Conservation (phyloP, 371 early-diverging fungal genomes). For the Nematocida displodere region DNA sequence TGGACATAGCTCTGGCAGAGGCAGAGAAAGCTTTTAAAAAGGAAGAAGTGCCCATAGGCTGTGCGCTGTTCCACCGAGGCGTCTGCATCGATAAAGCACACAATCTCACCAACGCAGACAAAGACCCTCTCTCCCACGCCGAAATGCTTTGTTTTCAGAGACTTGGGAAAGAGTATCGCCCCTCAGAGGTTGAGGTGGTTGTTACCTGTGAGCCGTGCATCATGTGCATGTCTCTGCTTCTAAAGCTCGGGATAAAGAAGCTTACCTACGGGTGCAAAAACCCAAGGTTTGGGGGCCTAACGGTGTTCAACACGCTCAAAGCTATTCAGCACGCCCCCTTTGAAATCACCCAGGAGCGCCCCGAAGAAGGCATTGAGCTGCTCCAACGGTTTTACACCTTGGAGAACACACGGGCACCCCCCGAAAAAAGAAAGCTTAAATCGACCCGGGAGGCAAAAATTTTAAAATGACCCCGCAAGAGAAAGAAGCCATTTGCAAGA, state of each 20-base stretch:
- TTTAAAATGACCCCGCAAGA: constrained; percentile 13
- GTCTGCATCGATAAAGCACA: constrained; percentile 77
- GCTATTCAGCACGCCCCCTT: background rate
- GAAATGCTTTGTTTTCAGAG: constrained; percentile 66
- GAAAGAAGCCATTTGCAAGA: constrained; percentile 47
- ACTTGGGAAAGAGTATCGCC: constrained; percentile 82
- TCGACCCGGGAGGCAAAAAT: background rate
- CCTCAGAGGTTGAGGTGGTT: constrained; percentile 68
- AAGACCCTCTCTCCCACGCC: constrained; percentile 56
- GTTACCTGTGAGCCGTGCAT: constrained; percentile 97
- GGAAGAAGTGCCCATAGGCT: constrained; percentile 94
- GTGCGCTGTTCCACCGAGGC: constrained; percentile 78
- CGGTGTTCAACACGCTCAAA: background rate
- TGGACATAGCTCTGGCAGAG: constrained; percentile 61
- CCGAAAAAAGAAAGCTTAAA: constrained; percentile 46
- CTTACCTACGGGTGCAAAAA: constrained; percentile 61
- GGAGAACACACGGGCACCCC: constrained; percentile 32
- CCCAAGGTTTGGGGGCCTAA: constrained; percentile 62
- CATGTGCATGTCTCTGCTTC: constrained; percentile 86
- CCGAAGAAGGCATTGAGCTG: background rate
- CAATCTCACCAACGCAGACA: constrained; percentile 71
- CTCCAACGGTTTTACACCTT: constrained; percentile 27
- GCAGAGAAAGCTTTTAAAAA: constrained; percentile 76
- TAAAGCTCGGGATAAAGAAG: constrained; percentile 32
- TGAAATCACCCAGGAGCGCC: background rate